A percentile compares a stretch with the other conserved stretches of the same genome.
Evolutionary conservation across 2,329 filamentous ascomycete genomes (phyloP).

Genomic region (Neofusicoccum kwambonambiense): DNA sequence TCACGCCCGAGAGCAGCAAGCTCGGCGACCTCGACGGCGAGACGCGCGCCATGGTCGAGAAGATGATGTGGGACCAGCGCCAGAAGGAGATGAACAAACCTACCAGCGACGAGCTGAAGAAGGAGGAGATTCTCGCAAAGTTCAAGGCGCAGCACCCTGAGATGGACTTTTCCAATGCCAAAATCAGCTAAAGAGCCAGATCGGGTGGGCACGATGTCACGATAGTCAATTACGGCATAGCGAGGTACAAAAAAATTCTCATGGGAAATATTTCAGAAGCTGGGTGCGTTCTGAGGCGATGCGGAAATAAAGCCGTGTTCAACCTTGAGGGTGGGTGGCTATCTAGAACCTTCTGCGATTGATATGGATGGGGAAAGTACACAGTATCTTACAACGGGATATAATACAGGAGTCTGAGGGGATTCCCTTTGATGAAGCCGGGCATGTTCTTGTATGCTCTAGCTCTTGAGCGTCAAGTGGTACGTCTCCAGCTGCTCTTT

Average conservation of each 20-base stretch:
- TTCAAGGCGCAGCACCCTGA: slow-evolving; percentile 80
- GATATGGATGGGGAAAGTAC: not conserved
- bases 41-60: slow-evolving; percentile 96
- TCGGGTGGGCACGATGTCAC: slow-evolving; percentile 4
- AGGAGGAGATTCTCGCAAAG: slow-evolving; percentile 83
- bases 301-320: not conserved
- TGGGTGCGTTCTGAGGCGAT: not conserved
- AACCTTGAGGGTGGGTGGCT: not conserved
- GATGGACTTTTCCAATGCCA: slow-evolving; percentile 67
- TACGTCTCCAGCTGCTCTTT: slow-evolving; percentile 60
- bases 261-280: not conserved
- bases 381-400: not conserved
- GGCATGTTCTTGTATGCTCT: not conserved
- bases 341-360: not conserved
- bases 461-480: slow-evolving; percentile 45
- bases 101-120: slow-evolving; percentile 92
- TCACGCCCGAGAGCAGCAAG: slow-evolving; percentile 88
- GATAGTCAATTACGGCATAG: slow-evolving; percentile 18
- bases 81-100: slow-evolving; percentile 92
- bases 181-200: slow-evolving; percentile 47
- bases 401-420: not conserved
- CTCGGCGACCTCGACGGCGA: slow-evolving; percentile 91
- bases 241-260: slow-evolving; percentile 7
- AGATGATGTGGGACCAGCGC: slow-evolving; percentile 99
- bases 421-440: too few relatives aligned